These are phyloP conservation scores for Chlorella sp. DNA, from an alignment of 139 green algal species.

Conservation along the genomic window DNA sequence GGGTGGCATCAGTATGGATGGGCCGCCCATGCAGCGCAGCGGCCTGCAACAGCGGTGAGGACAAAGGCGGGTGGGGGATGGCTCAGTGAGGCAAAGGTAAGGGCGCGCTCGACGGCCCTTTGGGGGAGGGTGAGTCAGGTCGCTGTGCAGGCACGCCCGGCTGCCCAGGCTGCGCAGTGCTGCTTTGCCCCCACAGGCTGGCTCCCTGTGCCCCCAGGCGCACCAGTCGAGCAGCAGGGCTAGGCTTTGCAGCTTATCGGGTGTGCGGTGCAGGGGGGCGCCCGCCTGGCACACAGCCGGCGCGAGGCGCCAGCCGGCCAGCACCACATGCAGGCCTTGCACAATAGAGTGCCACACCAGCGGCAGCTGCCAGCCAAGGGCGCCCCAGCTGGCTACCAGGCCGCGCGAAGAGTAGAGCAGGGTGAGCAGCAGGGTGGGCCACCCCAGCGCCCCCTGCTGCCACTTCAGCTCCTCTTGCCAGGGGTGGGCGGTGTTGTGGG, in stretches of 20 bases:
- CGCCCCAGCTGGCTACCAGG: constrained; percentile 6
- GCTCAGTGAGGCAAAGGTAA: too few relatives aligned
- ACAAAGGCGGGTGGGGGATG: too few relatives aligned
- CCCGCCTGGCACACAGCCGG: not conserved
- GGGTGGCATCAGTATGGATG: not conserved
- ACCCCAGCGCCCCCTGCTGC: not conserved
- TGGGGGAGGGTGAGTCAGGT: too few relatives aligned
- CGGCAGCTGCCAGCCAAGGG: not conserved
- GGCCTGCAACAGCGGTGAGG: not conserved
- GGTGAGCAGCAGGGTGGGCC: not conserved
- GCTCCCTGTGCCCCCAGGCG: too few relatives aligned
- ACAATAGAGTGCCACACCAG: not conserved
- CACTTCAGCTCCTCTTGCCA: not conserved
- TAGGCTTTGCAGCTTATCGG: constrained; percentile 1
- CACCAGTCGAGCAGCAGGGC: not conserved
- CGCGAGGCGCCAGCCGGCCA: not conserved
- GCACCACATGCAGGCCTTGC: not conserved
- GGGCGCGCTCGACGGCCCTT: too few relatives aligned
- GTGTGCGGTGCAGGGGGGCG: not conserved
- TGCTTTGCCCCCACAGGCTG: too few relatives aligned
- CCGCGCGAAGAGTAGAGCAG: not conserved
- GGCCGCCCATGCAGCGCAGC: not conserved
- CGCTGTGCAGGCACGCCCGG: too few relatives aligned
- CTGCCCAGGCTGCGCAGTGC: too few relatives aligned
- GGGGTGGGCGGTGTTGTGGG: not conserved